These are phyloP conservation scores for Halenospora varia DNA, from an alignment of 495 filamentous ascomycete genomes.

Conservation along the genomic window DNA sequence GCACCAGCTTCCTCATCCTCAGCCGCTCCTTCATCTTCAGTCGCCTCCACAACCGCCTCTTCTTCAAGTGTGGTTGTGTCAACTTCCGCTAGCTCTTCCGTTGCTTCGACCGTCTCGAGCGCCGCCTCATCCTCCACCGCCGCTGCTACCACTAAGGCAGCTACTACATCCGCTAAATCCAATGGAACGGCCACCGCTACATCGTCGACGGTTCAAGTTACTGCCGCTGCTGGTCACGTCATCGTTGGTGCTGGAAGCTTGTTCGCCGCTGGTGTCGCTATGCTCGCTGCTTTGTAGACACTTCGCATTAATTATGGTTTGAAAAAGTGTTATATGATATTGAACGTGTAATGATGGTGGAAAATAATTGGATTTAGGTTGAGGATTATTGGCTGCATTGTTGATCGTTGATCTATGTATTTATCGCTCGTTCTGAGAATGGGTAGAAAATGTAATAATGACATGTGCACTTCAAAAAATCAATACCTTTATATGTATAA, in stretches of 20 bases:
- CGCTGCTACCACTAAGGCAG: background rate
- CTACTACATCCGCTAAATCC: too few species aligned
- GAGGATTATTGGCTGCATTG: background rate
- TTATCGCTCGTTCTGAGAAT: background rate
- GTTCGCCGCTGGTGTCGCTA: constrained; percentile 1
- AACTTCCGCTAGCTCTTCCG: constrained; percentile 24
- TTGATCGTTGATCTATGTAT: background rate
- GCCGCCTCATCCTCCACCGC: constrained; percentile 36
- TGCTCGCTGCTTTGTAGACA: constrained; percentile 9
- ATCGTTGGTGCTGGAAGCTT: constrained; percentile 5
- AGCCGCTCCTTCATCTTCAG: background rate
- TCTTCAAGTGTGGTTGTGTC: constrained; percentile 26
- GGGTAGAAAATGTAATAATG: background rate
- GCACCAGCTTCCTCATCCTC: background rate
- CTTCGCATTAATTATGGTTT: background rate
- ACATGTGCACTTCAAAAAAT: background rate
- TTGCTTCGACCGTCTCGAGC: constrained; percentile 25
- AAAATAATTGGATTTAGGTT: background rate
- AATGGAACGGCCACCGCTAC: constrained; percentile 23
- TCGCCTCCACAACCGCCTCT: constrained; percentile 32
- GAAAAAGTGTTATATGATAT: background rate
- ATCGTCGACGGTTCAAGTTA: constrained; percentile 20
- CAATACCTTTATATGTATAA: background rate
- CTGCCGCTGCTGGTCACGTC: constrained; percentile 24
- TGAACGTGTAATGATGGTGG: background rate